Base-by-base conservation (phyloP, 2,329 filamentous ascomycete genomes). In the Arthrobotrys pseudoclavata region DNA sequence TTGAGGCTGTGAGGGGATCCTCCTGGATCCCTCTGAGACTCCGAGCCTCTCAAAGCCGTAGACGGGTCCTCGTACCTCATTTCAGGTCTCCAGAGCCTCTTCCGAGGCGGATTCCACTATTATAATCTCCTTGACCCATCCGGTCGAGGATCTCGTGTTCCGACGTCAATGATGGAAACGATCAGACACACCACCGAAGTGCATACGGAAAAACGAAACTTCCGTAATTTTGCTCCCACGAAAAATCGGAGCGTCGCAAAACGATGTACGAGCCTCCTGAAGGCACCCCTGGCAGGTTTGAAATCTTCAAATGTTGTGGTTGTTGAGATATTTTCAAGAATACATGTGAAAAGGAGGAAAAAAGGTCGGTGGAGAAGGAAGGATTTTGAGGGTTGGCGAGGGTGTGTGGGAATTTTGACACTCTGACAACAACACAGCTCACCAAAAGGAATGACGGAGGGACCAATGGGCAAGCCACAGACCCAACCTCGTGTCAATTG, bases 301-400 rank as follows among this genome's bases (percentile, higher is more conserved):
- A 55, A 18, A 29, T 5, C 60, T 6, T 12, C 10, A 55, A n/a
- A 52, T 4, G 3, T 31, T 26, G 40, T 70, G 48, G 72, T 76
- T 70, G 72, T 70, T 52, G 72, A 76, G 72, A 66, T 76, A 70
- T 76, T 62, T 63, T 61, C 50, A 70, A 70, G 66, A 70, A 76
- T 76, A 69, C 63, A 63, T 18, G 31, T 42, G 50, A 31, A 24
- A 52, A 18, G 40, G 61, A 31, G 13, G 22, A 29, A 55, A 34
- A 53, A 62, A 64, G 67, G 24, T 45, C 18, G 24, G 26, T 26
- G 52, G 40, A 53, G 61, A 50, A 15, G 40, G 9, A 52, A 68
- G 34, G 29, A 67, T 48, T 45, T 57, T 75, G 42, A 29, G 45
- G 53, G 57, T 62, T 45, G 55, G 42, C 31, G 47, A 66, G 52